A percentile compares a stretch with the other conserved stretches of the same genome.
These are phyloP conservation scores for Gastrolobium bilobum DNA, from an alignment of 306 rosid species.

Conservation along the genomic window DNA sequence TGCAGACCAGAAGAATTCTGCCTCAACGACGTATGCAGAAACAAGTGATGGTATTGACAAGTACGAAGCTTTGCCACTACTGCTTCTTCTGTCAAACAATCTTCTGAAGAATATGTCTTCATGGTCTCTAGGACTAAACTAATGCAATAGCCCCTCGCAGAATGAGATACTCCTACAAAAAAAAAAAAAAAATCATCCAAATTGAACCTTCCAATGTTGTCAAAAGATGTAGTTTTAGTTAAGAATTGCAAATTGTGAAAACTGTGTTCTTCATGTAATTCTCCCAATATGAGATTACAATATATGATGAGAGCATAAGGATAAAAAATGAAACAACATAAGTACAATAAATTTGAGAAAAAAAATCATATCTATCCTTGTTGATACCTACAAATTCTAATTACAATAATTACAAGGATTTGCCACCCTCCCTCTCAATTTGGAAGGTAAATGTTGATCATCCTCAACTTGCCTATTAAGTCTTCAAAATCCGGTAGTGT, in stretches of 20 bases:
- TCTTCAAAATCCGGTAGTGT: too few relatives aligned
- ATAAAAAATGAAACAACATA: too few relatives aligned
- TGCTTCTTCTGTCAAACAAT: slow-evolving; percentile 97
- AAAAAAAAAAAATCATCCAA: slow-evolving; percentile 36
- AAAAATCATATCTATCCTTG: too few relatives aligned
- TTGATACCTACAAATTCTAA: too few relatives aligned
- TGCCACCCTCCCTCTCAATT: too few relatives aligned
- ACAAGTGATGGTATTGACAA: slow-evolving; percentile 86
- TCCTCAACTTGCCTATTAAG: too few relatives aligned
- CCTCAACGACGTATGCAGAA: slow-evolving; percentile 82
- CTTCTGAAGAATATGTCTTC: slow-evolving; percentile 86
- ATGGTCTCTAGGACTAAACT: slow-evolving; percentile 84
- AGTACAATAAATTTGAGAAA: too few relatives aligned
- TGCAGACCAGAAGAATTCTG: slow-evolving; percentile 77
- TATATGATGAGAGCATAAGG: too few relatives aligned
- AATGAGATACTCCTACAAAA: slow-evolving; percentile 80
- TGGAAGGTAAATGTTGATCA: too few relatives aligned
- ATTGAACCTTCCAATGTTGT: slow-evolving; percentile 23
- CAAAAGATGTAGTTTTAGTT: slow-evolving; percentile 21
- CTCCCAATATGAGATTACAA: too few relatives aligned
- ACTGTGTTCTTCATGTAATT: too few relatives aligned
- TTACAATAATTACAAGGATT: too few relatives aligned
- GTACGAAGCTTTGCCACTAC: slow-evolving; percentile 92
- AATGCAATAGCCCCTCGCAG: slow-evolving; percentile 96
- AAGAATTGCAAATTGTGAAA: background rate